Evolutionary conservation across 2,329 filamentous ascomycete species (phyloP), one percentile per base, ranked within the genome.

Genomic region (Trichoderma gracile): DNA sequence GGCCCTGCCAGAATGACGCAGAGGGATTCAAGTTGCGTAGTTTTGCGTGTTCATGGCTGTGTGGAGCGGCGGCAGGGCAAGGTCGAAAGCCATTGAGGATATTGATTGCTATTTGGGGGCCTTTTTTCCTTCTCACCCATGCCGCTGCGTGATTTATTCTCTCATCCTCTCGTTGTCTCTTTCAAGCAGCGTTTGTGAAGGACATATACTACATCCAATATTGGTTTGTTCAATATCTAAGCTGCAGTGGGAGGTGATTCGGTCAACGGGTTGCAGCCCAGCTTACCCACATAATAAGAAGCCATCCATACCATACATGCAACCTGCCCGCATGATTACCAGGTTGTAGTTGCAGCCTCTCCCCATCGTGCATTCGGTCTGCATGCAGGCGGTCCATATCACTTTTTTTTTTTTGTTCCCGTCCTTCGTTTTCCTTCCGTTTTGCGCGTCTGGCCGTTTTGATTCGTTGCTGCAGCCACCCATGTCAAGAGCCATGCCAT

Each of bases 321-420:
- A 38, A 38, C 1, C 33, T 14, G 38, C 45, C 45, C 47, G 30
- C 47, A 47, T 42, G 52, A 42, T 25, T 33, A 43, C 46, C 47
- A 52, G 47, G n/a, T n/a, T n/a, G n/a, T n/a, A n/a, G n/a, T n/a
- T n/a, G n/a, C n/a, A n/a, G n/a, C n/a, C n/a, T 33, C 57, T 33
- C 4, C 46, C 23, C 38, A 52, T 52, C 46, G 47, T 62, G 58
- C 58, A 53, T 61, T 46, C 58, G 58, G 58, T 62, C 38, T 62
- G 58, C 49, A 62, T 62, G 58, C 58, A 54, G 38, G 58, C 23
- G n/a, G 30, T 27, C 27, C 45, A 40, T 59, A 40, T 19, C 21
- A 40, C 30, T 2, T 4, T 4, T 14, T 38, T 38, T 38, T 33
- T 33, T 12, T 30, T 9, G 5, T 2, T 33, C 10, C 33, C 33